These are phyloP conservation scores for Dothideomycetes sp. DNA, from an alignment of 2,329 filamentous ascomycete genomes.

Conservation along the genomic window DNA sequence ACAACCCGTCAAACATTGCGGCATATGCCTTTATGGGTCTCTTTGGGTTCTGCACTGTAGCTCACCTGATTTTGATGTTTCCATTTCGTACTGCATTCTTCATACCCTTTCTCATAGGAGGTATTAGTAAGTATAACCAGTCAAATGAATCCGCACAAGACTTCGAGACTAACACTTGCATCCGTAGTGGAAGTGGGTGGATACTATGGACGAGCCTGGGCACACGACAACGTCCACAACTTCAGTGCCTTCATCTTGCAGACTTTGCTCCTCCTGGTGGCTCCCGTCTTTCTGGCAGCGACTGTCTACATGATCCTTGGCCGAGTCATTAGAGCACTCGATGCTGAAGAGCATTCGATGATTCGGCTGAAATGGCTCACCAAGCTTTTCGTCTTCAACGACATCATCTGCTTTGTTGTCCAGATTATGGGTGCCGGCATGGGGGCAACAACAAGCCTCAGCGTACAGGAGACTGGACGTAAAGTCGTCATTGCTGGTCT, in stretches of 20 bases:
- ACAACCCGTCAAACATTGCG: constrained; percentile 23
- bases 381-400: constrained; percentile 43
- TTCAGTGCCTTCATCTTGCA: constrained; percentile 31
- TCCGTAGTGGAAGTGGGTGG: constrained; percentile 29
- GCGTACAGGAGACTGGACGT: constrained; percentile 1
- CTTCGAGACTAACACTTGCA: neutral
- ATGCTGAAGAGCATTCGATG: constrained; percentile 24
- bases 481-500: constrained; percentile 1
- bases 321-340: constrained; percentile 21
- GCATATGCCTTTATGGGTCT: constrained; percentile 25
- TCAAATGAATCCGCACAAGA: neutral
- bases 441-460: neutral
- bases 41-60: constrained; percentile 21
- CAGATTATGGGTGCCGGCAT: constrained; percentile 31
- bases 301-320: constrained; percentile 37
- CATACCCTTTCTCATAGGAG: constrained; percentile 25
- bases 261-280: constrained; percentile 30
- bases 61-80: constrained; percentile 21
- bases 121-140: constrained; percentile 20
- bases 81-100: constrained; percentile 25
- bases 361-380: constrained; percentile 38
- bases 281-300: constrained; percentile 35
- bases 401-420: constrained; percentile 41
- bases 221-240: constrained; percentile 23
- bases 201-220: constrained; percentile 28